Evolutionary conservation across 1,284 basidiomycete species (phyloP).

Genomic region (Taiwanofungus camphoratus): DNA sequence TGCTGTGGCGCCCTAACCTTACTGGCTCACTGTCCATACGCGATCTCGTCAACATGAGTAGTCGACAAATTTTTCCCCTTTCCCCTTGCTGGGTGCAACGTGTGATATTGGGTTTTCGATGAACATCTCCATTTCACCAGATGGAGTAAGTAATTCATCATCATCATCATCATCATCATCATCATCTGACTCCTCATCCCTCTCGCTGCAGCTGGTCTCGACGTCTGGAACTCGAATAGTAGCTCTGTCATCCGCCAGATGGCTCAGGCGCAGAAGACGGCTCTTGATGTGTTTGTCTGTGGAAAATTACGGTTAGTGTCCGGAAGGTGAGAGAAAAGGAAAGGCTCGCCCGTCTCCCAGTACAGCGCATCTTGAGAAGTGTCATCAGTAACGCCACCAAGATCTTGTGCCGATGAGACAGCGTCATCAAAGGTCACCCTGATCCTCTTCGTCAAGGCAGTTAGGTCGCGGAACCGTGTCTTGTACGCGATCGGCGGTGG

Average conservation of each 20-base stretch:
- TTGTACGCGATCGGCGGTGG: slow-evolving; percentile 17
- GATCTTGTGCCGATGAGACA: not conserved
- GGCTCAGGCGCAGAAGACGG: not conserved
- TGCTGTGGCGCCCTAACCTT: too few relatives aligned
- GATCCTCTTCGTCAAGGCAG: slow-evolving; percentile 13
- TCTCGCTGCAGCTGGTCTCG: too few relatives aligned
- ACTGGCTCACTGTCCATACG: too few relatives aligned
- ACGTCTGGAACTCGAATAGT: not conserved
- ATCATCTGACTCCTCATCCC: too few relatives aligned
- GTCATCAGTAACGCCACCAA: not conserved
- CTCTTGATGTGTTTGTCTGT: not conserved
- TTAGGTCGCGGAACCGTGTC: slow-evolving; percentile 14
- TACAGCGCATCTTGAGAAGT: not conserved
- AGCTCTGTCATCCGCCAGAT: not conserved
- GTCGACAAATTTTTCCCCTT: not conserved
- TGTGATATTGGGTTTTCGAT: not conserved
- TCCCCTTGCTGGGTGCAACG: not conserved
- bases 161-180: not conserved
- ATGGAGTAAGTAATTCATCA: not conserved
- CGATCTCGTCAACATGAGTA: too few relatives aligned
- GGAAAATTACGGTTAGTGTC: not conserved
- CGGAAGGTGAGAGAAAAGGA: not conserved
- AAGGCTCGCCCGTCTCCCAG: not conserved
- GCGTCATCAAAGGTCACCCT: slow-evolving; percentile 6
- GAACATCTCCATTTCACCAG: not conserved